phyloP scores from a whole-genome alignment of 2,329 filamentous ascomycete species.

The Aspergillaceae sp. region DNA sequence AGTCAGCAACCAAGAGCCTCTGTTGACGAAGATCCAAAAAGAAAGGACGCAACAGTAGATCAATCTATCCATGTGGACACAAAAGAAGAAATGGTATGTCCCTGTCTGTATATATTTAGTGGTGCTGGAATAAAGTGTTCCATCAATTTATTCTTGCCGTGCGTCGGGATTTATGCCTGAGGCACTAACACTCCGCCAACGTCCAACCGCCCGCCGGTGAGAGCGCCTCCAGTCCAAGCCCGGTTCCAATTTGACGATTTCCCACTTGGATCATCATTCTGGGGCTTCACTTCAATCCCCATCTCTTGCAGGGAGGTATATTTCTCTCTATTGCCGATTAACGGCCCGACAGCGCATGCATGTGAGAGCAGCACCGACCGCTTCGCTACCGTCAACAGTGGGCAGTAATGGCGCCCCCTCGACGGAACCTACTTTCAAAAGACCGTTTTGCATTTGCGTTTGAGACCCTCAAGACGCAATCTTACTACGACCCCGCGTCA shows the following conservation, averaged over 20 bases:
- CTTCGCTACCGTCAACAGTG: conserved; percentile 3
- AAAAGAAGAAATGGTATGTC: not conserved
- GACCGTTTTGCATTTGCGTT: conserved; percentile 62
- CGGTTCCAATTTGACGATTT: not conserved
- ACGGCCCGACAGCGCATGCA: conserved; percentile 8
- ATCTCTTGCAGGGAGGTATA: not conserved
- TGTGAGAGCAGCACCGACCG: conserved; percentile 5
- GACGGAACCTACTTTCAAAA: conserved; percentile 45
- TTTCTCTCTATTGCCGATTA: not conserved
- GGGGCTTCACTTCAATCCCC: not conserved
- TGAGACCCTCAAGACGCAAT: conserved; percentile 58
- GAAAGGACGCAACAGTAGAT: not conserved
- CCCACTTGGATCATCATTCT: not conserved
- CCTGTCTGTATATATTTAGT: too few relatives aligned
- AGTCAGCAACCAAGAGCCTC: too few relatives aligned
- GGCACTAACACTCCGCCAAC: conserved; percentile 5
- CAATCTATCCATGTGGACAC: not conserved
- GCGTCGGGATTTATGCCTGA: conserved; percentile 7
- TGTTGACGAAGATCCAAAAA: too few relatives aligned
- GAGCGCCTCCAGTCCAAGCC: not conserved
- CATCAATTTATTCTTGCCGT: too few relatives aligned
- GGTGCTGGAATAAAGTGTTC: too few relatives aligned
- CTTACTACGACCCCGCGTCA: conserved; percentile 57
- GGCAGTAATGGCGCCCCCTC: conserved; percentile 30
- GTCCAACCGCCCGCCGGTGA: not conserved